Conservation (phyloP, 208 protist species). For the Crithidia brevicula region DNA sequence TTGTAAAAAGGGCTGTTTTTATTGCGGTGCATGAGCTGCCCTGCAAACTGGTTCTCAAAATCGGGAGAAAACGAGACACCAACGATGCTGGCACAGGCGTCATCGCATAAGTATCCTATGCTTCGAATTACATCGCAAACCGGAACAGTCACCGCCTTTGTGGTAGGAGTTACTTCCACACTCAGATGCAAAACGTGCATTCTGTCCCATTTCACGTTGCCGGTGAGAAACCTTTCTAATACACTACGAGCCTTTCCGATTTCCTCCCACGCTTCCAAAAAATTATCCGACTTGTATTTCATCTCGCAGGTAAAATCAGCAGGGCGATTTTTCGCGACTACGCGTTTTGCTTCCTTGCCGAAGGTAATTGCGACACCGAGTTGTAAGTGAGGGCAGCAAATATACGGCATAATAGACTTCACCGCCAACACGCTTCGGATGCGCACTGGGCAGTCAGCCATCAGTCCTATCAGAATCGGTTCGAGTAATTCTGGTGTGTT, state of each 20-base stretch:
- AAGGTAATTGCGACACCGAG: constrained; percentile 68
- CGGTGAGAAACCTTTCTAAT: constrained; percentile 43
- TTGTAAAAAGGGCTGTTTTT: constrained; percentile 56
- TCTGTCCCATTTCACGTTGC: constrained; percentile 49
- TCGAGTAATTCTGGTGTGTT: constrained; percentile 18
- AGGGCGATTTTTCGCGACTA: constrained; percentile 31
- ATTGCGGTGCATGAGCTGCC: constrained; percentile 36
- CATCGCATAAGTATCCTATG: constrained; percentile 61
- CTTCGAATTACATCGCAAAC: constrained; percentile 63
- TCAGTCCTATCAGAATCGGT: constrained; percentile 5
- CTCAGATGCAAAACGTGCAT: constrained; percentile 60
- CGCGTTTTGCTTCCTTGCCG: constrained; percentile 59
- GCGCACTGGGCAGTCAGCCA: constrained; percentile 21
- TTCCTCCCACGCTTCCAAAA: constrained; percentile 39
- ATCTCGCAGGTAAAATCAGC: constrained; percentile 46
- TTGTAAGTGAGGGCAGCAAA: constrained; percentile 54
- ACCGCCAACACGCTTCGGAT: constrained; percentile 44
- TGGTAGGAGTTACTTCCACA: constrained; percentile 28
- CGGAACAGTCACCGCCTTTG: constrained; percentile 28
- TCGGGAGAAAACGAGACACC: constrained; percentile 60
- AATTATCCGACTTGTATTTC: constrained; percentile 44
- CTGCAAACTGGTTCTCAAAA: constrained; percentile 16
- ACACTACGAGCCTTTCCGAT: constrained; percentile 38
- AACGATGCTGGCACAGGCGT: constrained; percentile 47
- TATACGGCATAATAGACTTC: constrained; percentile 63